Evolutionary conservation across 2,329 filamentous ascomycete species (phyloP), one percentile per base, ranked within the genome.

Genomic region (Tolypocladium ovalisporum): DNA sequence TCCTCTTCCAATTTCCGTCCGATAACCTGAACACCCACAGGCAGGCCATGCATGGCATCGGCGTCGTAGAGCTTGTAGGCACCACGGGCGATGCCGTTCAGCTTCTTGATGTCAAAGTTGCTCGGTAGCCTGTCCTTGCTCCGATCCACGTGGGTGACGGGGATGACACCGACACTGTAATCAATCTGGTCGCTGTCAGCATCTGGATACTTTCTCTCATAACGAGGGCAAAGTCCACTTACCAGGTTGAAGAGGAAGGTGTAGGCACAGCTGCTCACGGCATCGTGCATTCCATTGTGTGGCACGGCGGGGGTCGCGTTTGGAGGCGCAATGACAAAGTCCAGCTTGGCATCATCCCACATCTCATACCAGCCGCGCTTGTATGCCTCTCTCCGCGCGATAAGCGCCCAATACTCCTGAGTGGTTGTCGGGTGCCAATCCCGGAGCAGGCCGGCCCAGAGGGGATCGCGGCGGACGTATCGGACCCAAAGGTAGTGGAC

Each of bases 221-320:
- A 4, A 32, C 19, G 4, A 27, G 13, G 4, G 13, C 17, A 1
- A 9, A 10, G 3, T 29, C 15, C 8, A 75, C 83, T 72, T 74
- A 89, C 86, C 66, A 97, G 63, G 65, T 97, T 97, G 76, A 94
- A 97, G 57, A 96, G 73, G 69, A 97, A 96, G 0, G 92, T 97
- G 68, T 97, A 97, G 1, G 90, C 91, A 66, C 92, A 97, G 63
- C 86, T 90, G 61, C 87, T 88, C 51, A 94, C 85, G 3, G 90
- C 90, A 64, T 93, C 86, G 63, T 84, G 83, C 90, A 96, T 97
- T 0, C 85, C 91, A 52, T 86, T 83, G 68, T 96, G 91, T 1
- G 91, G 91, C 4, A 96, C 83, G 0, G 92, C 92, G 1, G 92
- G 91, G 0, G 90, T 96, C 0, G 92, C 90, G 69, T 97, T 96